Base-by-base conservation (phyloP, 495 filamentous ascomycete species). In the Cercophora sp. region DNA sequence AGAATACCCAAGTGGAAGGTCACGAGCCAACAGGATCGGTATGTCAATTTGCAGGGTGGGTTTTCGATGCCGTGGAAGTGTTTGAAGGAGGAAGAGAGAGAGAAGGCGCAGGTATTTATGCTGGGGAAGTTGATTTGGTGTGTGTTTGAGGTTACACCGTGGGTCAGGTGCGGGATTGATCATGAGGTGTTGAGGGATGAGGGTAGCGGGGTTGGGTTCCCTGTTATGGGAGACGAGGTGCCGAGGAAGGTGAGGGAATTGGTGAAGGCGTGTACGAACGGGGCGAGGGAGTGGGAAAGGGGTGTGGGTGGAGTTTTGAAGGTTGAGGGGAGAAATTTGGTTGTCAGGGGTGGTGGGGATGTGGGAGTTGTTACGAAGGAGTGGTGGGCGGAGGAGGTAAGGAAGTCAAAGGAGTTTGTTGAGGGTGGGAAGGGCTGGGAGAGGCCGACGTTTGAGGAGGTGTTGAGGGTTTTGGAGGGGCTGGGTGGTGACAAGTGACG, bases 71-170 rank as follows among this genome's bases (percentile, higher is more conserved):
- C 63, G 1, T 66, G 59, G 61, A 41, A 51, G 16, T 49, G 59
- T 5, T 47, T 62, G 10, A 22, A 58, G 26, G 36, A 34, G 10
- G 8, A 19, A 11, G 36, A 11, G 1, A 34, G 60, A 31, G 65
- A 70, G 27, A 57, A 40, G 25, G 60, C 61, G 1, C 57, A 67
- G 25, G 65, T 67, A 0, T 71, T 65, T 27, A 69, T 70, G 63
- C 61, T 71, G 1, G 69, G 65, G 1, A 67, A 63, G 36, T 23
- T 66, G n/a, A 49, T 71, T 2, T 71, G 69, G 69, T 71, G 67
- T 52, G 52, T 71, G 3, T 70, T 70, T 39, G 65, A 69, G 47
- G 55, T 47, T 5, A 45, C 55, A 11, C 41, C 64, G 8, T 8
- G 53, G 8, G 42, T 65, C 8, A 29, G 58, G 19, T 65, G 57